phyloP scores from a whole-genome alignment of 1,284 basidiomycete species.

The Cryptococcus sp. region DNA sequence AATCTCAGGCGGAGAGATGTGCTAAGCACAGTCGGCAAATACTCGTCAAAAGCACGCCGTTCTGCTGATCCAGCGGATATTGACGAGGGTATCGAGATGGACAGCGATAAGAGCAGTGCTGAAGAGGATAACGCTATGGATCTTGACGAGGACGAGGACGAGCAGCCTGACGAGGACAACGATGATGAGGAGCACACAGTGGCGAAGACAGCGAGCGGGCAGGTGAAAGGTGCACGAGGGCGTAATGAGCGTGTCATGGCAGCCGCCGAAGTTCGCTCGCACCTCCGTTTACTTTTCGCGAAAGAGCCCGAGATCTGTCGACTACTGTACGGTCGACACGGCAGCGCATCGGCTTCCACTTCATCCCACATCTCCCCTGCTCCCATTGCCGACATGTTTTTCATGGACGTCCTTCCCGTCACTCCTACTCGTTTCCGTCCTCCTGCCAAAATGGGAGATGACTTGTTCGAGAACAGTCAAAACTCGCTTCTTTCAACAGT shows the following conservation, averaged over 20 bases:
- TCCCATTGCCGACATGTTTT: conserved; percentile 80
- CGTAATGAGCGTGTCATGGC: conserved; percentile 86
- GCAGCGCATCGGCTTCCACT: conserved; percentile 60
- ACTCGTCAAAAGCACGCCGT: conserved; percentile 14
- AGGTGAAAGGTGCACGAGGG: conserved; percentile 70
- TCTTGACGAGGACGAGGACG: conserved; percentile 49
- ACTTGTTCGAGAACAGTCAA: conserved; percentile 93
- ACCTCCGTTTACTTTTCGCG: conserved; percentile 83
- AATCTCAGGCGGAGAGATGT: conserved; percentile 71
- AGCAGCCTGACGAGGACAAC: conserved; percentile 39
- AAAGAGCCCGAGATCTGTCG: conserved; percentile 82
- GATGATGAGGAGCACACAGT: conserved; percentile 58
- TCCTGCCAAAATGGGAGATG: conserved; percentile 87
- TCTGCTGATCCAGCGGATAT: conserved; percentile 31
- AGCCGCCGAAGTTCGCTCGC: conserved; percentile 88
- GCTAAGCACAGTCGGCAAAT: conserved; percentile 51
- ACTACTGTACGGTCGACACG: conserved; percentile 90
- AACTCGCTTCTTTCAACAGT: conserved; percentile 90
- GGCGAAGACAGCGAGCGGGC: conserved; percentile 73
- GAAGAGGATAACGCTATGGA: conserved; percentile 54
- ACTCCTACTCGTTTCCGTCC: conserved; percentile 96
- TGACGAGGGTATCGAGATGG: conserved; percentile 49
- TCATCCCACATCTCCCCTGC: conserved; percentile 17
- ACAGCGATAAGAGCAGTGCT: conserved; percentile 54
- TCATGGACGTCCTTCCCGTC: conserved; percentile 89